Evolutionary conservation across 495 filamentous ascomycete species (phyloP).

Genomic region (Podospora pseudocomata): DNA sequence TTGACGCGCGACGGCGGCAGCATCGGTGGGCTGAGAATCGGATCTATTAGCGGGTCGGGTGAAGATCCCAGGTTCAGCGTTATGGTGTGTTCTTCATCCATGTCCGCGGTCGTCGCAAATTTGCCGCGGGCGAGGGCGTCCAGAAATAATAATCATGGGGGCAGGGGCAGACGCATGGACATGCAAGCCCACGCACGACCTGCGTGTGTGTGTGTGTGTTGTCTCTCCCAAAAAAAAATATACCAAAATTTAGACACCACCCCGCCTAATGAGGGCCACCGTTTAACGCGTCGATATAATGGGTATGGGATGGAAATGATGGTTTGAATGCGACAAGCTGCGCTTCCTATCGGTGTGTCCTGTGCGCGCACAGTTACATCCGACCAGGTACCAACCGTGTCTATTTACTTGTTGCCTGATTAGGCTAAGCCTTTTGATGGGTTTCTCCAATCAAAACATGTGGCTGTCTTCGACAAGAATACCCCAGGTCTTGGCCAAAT

Average conservation of each 20-base stretch:
- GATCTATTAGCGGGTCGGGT: slow-evolving; percentile 47
- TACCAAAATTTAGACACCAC: too few species aligned
- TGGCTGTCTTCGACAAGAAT: neutral
- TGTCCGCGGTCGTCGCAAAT: slow-evolving; percentile 12
- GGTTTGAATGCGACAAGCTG: slow-evolving; percentile 4
- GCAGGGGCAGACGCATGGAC: neutral
- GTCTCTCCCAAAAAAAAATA: too few species aligned
- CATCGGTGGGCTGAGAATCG: slow-evolving; percentile 22
- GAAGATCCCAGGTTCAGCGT: slow-evolving; percentile 44
- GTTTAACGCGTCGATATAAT: slow-evolving; percentile 4
- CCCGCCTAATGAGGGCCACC: neutral
- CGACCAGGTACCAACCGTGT: slow-evolving; percentile 8
- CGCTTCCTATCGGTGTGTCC: neutral
- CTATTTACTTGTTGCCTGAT: slow-evolving; percentile 22
- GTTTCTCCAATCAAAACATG: slow-evolving; percentile 14
- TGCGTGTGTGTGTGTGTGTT: neutral
- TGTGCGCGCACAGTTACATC: neutral
- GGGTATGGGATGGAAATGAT: slow-evolving; percentile 8
- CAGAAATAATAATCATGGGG: slow-evolving; percentile 3
- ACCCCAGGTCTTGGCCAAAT: neutral
- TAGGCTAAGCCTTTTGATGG: neutral
- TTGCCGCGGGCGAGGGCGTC: slow-evolving; percentile 2
- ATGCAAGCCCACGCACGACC: neutral
- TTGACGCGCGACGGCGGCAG: slow-evolving; percentile 26
- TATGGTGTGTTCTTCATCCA: slow-evolving; percentile 24